phyloP scores from a whole-genome alignment of 1,139 yeast genomes.

The Hyphopichia burtonii region DNA sequence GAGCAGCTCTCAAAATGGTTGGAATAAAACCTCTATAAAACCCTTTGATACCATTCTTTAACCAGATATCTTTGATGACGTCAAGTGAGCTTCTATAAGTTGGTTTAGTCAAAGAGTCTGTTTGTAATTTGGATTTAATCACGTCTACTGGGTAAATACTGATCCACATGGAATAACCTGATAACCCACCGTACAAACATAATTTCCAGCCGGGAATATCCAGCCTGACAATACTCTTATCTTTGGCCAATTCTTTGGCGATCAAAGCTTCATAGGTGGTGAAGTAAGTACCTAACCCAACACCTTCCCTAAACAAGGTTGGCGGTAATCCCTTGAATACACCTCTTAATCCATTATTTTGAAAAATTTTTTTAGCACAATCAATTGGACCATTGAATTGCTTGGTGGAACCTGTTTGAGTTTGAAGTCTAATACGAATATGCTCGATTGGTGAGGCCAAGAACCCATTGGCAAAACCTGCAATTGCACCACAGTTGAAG shows the following conservation, averaged over 20 bases:
- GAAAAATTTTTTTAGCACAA: constrained; percentile 61
- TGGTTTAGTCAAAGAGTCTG: constrained; percentile 61
- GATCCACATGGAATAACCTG: constrained; percentile 86
- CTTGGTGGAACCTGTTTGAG: constrained; percentile 58
- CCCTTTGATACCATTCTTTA: constrained; percentile 63
- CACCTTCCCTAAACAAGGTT: constrained; percentile 76
- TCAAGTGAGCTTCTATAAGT: constrained; percentile 49
- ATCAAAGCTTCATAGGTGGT: constrained; percentile 85
- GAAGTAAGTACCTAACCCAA: constrained; percentile 88
- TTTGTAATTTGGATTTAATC: constrained; percentile 80
- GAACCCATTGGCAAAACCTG: constrained; percentile 86
- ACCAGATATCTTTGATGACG: constrained; percentile 55
- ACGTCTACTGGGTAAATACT: constrained; percentile 83
- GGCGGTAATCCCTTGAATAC: constrained; percentile 78
- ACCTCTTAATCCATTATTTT: constrained; percentile 55
- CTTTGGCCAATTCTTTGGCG: constrained; percentile 51
- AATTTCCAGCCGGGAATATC: constrained; percentile 85
- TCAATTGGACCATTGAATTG: constrained; percentile 76
- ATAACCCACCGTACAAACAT: constrained; percentile 78
- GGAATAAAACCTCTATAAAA: constrained; percentile 88
- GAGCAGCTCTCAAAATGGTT: constrained; percentile 91
- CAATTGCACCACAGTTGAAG: constrained; percentile 79
- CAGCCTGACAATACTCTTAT: constrained; percentile 43
- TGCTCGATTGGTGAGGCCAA: constrained; percentile 92
- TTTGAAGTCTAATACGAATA: constrained; percentile 84